Evolutionary conservation across 495 filamentous ascomycete species (phyloP), one percentile per base, ranked within the genome.

Genomic region (Daldinia grandis): DNA sequence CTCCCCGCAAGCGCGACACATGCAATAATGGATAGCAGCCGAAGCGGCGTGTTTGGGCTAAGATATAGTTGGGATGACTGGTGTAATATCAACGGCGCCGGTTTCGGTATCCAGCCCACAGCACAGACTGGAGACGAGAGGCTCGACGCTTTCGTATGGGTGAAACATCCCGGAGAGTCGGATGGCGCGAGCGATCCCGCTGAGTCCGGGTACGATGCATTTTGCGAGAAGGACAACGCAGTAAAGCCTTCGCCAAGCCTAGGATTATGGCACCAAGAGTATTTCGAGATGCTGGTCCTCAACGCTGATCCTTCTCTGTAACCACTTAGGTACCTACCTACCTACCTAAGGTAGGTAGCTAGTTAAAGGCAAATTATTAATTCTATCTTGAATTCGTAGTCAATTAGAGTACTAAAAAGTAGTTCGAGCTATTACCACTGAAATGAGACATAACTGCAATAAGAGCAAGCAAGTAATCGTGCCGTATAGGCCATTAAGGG

Each of bases 71-170:
- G 88, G 87, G 87, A 87, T 67, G 85, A 91, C 77, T 91, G 88
- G 90, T 92, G 90, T 81, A 92, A 91, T 68, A 81, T 87, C 47
- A 83, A 82, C 54, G 84, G 82, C 35, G 85, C 87, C 12, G 89
- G 89, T 15, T 89, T 91, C 71, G 88, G 89, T 73, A 81, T 81
- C 53, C 82, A 84, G 12, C 85, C 86, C 0, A 86, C 83, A 3
- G 83, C 84, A 24, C 40, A 44, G 17, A 88, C 87, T 10, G 83
- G 83, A 17, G 78, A 87, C 76, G 65, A 78, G 19, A 78, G 86
- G 10, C 79, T 82, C 25, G 88, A 91, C 78, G 87, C 89, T 17
- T 89, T 91, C 76, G 86, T 91, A 72, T 91, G 89, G 89, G 81
- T 87, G 58, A 91, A 90, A 80, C 86, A 85, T 21, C 87, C 87